A percentile compares a stretch with the other conserved stretches of the same genome.
phyloP scores from a whole-genome alignment of 148 eudicot species.

The Rhododendron vialii region DNA sequence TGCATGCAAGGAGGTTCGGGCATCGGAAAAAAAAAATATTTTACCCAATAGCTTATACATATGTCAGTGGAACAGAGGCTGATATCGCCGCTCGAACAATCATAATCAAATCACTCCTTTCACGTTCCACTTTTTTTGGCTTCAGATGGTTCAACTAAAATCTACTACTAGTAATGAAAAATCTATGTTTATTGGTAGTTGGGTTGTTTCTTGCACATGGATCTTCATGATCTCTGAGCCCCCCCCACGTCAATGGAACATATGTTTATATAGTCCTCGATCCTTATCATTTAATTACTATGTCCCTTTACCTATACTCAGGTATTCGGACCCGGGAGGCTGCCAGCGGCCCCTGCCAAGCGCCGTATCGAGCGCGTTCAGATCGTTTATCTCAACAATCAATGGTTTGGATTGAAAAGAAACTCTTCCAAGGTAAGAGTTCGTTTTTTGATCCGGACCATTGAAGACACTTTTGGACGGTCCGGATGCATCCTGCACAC shows the following conservation, averaged over 20 bases:
- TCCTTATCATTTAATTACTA: neutral
- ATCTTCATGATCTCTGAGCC: conserved; percentile 32
- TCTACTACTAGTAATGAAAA: conserved; percentile 12
- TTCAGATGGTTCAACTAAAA: neutral
- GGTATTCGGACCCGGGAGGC: too few relatives aligned
- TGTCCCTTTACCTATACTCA: neutral
- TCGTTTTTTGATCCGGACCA: too few relatives aligned
- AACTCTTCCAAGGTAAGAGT: too few relatives aligned
- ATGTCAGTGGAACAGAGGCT: neutral
- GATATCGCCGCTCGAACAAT: neutral
- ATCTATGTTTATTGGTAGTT: conserved; percentile 19
- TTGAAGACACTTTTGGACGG: too few relatives aligned
- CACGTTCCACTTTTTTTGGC: neutral
- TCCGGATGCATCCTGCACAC: too few relatives aligned
- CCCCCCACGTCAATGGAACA: conserved; percentile 8
- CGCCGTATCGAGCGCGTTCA: too few relatives aligned
- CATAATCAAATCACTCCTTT: neutral
- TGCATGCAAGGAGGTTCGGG: too few relatives aligned
- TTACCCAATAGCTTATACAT: neutral
- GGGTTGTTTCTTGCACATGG: conserved; percentile 30
- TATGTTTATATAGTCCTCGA: neutral
- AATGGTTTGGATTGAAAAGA: too few relatives aligned
- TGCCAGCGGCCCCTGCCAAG: too few relatives aligned
- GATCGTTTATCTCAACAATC: too few relatives aligned
- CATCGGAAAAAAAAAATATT: neutral